These are phyloP conservation scores for Geotrichum carabidarum DNA, from an alignment of 1,139 yeast species.

Conservation along the genomic window DNA sequence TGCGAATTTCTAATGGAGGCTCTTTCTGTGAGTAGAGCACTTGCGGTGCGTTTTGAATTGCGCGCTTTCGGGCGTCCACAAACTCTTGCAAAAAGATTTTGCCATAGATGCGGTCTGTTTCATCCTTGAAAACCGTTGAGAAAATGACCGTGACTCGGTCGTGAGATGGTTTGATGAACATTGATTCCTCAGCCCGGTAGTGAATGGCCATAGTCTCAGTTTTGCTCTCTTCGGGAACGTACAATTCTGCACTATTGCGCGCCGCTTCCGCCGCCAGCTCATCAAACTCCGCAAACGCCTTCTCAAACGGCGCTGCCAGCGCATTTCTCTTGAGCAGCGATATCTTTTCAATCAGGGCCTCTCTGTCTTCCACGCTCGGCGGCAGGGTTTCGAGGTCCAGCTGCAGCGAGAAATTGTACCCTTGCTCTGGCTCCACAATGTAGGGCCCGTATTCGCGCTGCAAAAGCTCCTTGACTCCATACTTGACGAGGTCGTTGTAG, in stretches of 20 bases:
- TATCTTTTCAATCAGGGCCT: conserved; percentile 54
- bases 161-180: conserved; percentile 84
- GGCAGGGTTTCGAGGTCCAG: conserved; percentile 53
- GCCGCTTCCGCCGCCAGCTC: conserved; percentile 50
- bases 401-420: conserved; percentile 75
- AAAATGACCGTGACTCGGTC: conserved; percentile 96
- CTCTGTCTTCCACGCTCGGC: conserved; percentile 43
- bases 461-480: conserved; percentile 49
- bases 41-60: conserved; percentile 97
- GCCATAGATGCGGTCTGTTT: conserved; percentile 92
- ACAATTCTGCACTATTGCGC: conserved; percentile 48
- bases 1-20: conserved; percentile 84
- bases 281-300: conserved; percentile 76
- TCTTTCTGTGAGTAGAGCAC: conserved; percentile 84
- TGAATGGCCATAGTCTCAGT: conserved; percentile 68
- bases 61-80: conserved; percentile 93
- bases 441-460: conserved; percentile 43
- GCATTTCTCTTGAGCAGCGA: conserved; percentile 78
- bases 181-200: conserved; percentile 91
- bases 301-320: conserved; percentile 88
- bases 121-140: conserved; percentile 91
- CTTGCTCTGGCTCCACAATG: conserved; percentile 54
- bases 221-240: conserved; percentile 47
- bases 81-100: conserved; percentile 94
- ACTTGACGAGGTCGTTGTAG: conserved; percentile 63